Conservation (phyloP, 495 filamentous ascomycete species). For the Trichoderma gamsii region DNA sequence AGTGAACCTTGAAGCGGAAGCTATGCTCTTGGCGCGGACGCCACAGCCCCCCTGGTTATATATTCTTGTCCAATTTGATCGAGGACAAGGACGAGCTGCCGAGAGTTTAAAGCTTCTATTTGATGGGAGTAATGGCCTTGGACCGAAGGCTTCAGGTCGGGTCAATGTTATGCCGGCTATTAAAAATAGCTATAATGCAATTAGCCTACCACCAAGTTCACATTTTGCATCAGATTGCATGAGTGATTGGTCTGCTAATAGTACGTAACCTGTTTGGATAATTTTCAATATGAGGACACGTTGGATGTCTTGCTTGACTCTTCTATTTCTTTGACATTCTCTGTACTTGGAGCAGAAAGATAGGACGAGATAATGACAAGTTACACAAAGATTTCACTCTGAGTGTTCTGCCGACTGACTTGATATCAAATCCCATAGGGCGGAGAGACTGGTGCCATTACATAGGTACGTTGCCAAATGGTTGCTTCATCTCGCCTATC, state of each 20-base stretch:
- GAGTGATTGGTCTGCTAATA: neutral
- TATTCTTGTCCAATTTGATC: neutral
- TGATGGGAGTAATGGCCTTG: neutral
- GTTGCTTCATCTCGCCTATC: neutral
- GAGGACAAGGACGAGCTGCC: neutral
- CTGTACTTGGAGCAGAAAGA: too few species aligned
- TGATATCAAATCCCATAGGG: too few species aligned
- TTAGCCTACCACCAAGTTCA: neutral
- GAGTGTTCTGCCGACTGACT: too few species aligned
- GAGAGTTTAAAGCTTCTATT: neutral
- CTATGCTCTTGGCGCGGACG: conserved; percentile 31
- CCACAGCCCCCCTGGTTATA: neutral
- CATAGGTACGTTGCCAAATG: neutral
- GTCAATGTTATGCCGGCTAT: neutral
- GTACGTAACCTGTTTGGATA: neutral
- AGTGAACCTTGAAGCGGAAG: conserved; percentile 32
- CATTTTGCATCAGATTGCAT: neutral
- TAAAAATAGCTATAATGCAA: neutral
- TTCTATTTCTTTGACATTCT: too few species aligned
- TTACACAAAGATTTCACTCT: too few species aligned
- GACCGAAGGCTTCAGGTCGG: neutral
- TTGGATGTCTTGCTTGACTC: too few species aligned
- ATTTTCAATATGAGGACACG: too few species aligned
- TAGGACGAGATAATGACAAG: too few species aligned
- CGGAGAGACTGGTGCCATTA: neutral